A percentile compares a stretch with the other conserved stretches of the same genome.
Conservation (phyloP, 1,139 yeast species). For the Geotrichum fermentans region DNA sequence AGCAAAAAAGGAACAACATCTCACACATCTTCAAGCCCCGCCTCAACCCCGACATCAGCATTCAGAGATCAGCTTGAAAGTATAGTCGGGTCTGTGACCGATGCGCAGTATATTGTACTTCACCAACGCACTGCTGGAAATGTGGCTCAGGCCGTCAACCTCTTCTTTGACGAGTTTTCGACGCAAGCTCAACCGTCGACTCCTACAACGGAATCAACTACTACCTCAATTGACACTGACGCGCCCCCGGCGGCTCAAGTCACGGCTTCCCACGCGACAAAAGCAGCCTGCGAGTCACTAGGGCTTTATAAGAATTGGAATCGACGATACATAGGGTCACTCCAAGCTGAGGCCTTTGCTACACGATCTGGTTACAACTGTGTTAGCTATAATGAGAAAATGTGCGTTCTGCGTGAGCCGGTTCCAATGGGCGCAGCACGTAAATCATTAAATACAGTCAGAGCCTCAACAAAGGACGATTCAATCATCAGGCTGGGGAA, state of each 20-base stretch:
- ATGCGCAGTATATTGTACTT: constrained; percentile 21
- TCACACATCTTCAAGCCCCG: neutral
- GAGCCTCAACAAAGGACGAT: constrained; percentile 26
- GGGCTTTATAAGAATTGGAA: constrained; percentile 27
- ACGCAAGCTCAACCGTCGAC: neutral
- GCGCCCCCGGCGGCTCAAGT: constrained; percentile 1
- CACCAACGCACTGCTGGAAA: constrained; percentile 28
- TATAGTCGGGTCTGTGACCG: constrained; percentile 29
- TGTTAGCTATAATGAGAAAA: constrained; percentile 47
- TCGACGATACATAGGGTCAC: constrained; percentile 56
- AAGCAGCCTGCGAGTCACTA: constrained; percentile 7
- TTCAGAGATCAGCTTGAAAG: constrained; percentile 26
- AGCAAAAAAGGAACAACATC: too few relatives aligned
- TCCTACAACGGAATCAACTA: neutral
- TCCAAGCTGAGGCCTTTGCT: constrained; percentile 76
- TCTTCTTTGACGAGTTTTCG: constrained; percentile 27
- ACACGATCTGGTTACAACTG: constrained; percentile 65
- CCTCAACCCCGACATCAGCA: neutral
- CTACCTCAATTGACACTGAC: neutral
- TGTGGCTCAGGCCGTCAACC: constrained; percentile 33
- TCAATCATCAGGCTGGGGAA: constrained; percentile 36
- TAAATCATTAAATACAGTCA: neutral
- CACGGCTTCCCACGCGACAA: constrained; percentile 2
- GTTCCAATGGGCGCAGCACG: constrained; percentile 8
- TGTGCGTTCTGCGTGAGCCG: constrained; percentile 38